phyloP scores from a whole-genome alignment of 1,139 yeast species.

The Wickerhamiella pararugosa region DNA sequence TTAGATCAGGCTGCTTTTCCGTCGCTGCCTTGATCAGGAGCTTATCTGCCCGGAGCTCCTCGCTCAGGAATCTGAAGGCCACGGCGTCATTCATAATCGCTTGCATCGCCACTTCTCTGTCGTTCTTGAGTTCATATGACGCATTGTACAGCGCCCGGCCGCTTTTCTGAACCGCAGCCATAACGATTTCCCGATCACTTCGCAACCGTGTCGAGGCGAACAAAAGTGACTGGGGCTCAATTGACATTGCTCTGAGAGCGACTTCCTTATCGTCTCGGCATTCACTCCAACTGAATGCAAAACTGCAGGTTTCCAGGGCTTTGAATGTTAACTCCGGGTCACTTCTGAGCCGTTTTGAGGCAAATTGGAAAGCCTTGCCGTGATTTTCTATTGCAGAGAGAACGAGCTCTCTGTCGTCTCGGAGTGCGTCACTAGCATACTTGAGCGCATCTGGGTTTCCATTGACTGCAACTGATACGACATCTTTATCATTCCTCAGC shows the following conservation, averaged over 20 bases:
- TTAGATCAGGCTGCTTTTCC: too few relatives aligned
- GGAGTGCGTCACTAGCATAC: background rate
- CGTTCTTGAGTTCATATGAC: background rate
- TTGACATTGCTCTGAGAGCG: background rate
- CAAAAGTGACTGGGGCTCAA: background rate
- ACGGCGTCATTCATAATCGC: too few relatives aligned
- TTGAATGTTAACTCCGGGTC: background rate
- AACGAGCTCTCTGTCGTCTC: background rate
- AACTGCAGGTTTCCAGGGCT: too few relatives aligned
- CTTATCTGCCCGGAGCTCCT: too few relatives aligned
- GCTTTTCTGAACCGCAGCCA: background rate
- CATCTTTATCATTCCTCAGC: conserved; percentile 2
- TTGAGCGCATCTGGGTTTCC: background rate
- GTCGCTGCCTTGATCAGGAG: too few relatives aligned
- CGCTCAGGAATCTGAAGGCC: too few relatives aligned
- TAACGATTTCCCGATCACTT: background rate
- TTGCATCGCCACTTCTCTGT: background rate
- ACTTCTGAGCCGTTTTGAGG: background rate
- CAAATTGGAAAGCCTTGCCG: background rate
- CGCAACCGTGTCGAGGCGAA: background rate
- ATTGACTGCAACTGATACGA: background rate
- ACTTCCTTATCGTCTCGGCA: background rate
- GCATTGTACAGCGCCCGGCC: too few relatives aligned
- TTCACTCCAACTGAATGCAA: too few relatives aligned
- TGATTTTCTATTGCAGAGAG: background rate